Evolutionary conservation across 179 eudicot species (phyloP), one percentile per base, ranked within the genome.

Genomic region (Beta lomatogona): DNA sequence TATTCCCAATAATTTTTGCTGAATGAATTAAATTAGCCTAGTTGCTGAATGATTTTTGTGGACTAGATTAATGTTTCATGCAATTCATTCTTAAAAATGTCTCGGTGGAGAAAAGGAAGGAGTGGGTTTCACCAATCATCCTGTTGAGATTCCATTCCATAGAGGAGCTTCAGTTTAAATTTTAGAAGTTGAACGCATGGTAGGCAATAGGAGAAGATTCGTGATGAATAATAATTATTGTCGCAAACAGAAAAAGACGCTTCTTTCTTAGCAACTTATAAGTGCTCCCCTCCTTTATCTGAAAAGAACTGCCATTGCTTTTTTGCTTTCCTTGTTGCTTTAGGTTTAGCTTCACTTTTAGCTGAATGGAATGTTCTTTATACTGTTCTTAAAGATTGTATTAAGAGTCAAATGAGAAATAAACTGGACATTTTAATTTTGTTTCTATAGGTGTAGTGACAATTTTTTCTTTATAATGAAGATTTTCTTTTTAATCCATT

Each of bases 241-340:
- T 81, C 67, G 60, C 63, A 57, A 45, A 84, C 15, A 60, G 72
- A 21, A 71, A 77, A 72, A 36, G 64, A 57, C 59, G 53, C 22
- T 21, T 46, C 65, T 68, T 82, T 81, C 55, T 52, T 65, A 65
- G 72, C 80, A 60, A 66, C 78, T 69, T 71, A 77, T n/a, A 50
- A 60, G 75, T 73, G 73, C 66, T 70, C 25, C 79, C 78, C 73
- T 28, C 72, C 73, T 77, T 83, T 80, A 41, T 82, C 64, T 72
- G 60, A 80, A 77, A 77, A 59, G 77, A 71, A 73, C 50, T 83
- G 19, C 14, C 31, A 48, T 21, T 75, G 75, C 77, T 75, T 80
- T 86, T 71, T 46, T 18, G 36, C 86, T 68, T 67, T 80, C 13
- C 57, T 55, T 76, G 16, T 63, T 73, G 19, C 85, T 84, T 83